These are phyloP conservation scores for Dryas integrifolia DNA, from an alignment of 331 rosid genomes.

Conservation along the genomic window DNA sequence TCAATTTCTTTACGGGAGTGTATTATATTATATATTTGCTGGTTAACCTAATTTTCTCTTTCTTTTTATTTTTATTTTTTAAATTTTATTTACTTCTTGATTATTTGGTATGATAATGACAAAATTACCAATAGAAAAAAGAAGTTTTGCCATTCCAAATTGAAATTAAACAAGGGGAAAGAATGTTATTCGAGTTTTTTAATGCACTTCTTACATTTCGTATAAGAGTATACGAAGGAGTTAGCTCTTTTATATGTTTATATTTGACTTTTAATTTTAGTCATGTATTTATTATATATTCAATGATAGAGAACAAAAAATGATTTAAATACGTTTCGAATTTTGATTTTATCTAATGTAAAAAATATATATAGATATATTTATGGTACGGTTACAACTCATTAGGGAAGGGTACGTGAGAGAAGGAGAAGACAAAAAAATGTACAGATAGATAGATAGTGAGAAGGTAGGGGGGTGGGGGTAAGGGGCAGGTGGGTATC, in stretches of 20 bases:
- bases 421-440: slow-evolving; percentile 32
- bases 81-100: background rate
- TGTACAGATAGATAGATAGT: slow-evolving; percentile 31
- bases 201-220: no score
- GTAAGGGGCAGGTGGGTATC: slow-evolving; percentile 36
- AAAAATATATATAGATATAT: no score
- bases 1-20: background rate
- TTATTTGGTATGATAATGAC: slow-evolving; percentile 9
- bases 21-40: background rate
- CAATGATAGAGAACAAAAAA: no score
- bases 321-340: no score
- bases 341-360: no score
- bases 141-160: slow-evolving; percentile 13
- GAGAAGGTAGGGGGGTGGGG: slow-evolving; percentile 26
- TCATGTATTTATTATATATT: no score
- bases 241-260: no score
- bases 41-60: background rate
- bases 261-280: no score
- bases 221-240: no score
- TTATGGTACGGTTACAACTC: no score
- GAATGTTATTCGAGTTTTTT: no score
- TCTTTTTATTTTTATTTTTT: background rate
- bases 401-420: no score
- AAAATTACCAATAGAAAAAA: slow-evolving; percentile 19
- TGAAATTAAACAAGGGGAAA: background rate